Evolutionary conservation across 176 grass and related monocot species (phyloP), one percentile per base, ranked within the genome.

Genomic region (Pharus latifolius): DNA sequence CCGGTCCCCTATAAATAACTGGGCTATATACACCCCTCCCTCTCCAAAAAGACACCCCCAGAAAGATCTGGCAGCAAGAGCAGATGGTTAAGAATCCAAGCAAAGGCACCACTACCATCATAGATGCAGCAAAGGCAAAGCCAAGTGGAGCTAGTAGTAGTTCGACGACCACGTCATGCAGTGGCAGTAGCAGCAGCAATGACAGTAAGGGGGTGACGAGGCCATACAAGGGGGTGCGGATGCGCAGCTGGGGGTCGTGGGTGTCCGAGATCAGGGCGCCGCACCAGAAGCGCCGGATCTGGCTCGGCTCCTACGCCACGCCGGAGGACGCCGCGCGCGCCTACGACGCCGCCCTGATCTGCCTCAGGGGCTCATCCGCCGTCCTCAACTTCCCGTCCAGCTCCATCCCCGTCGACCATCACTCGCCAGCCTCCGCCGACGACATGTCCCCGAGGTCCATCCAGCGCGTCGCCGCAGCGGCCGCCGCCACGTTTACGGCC

Each of bases 211-310:
- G 55, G 43, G 38, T 27, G 49, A 53, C 2, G 84, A 96, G 70
- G 65, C 89, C 76, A 25, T 96, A 85, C 86, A 96, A 92, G 57
- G 93, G 93, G 3, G 93, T 96, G 47, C 67, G 89, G 65, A 92
- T 92, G 89, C 84, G 93, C 58, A 96, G 83, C 73, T 96, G 93
- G 93, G 93, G 93, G 6, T 92, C 93, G 28, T 96, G 93, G 93
- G 93, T 96, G 42, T 96, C 93, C 0, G 93, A 96, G 82, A 92
- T 96, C 69, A 87, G 93, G 68, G 89, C 89, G 42, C 93, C 93
- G 48, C 79, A 84, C 59, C 89, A 92, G 78, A 96, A 96, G 83
- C 87, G 83, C 14, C 74, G 93, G 63, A 96, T 96, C 43, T 96
- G 92, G 92, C 92, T 96, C 8, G 92, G 92, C 2, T 96, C 92